These are phyloP conservation scores for Hyaloscypha variabilis DNA, from an alignment of 495 filamentous ascomycete species.

Conservation along the genomic window DNA sequence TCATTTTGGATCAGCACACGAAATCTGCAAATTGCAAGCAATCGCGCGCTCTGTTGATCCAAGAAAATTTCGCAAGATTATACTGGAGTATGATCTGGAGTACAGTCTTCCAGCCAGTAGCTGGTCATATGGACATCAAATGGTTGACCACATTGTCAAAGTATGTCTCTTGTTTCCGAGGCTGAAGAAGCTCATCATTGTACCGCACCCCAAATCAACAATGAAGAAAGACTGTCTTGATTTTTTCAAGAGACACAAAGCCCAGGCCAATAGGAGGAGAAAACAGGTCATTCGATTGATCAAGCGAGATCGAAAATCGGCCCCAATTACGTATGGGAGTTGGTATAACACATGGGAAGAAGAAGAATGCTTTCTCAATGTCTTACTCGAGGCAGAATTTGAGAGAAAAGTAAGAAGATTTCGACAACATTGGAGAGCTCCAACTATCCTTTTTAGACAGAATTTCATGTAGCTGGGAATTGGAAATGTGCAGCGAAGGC, in stretches of 20 bases:
- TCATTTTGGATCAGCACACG: slow-evolving; percentile 3
- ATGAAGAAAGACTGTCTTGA: too few relatives aligned
- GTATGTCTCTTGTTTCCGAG: not conserved
- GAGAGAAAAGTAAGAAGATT: too few relatives aligned
- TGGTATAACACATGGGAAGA: not conserved
- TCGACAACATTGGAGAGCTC: too few relatives aligned
- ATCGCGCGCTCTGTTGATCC: not conserved
- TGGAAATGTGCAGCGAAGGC: too few relatives aligned
- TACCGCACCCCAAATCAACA: too few relatives aligned
- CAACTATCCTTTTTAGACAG: too few relatives aligned
- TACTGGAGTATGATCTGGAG: not conserved
- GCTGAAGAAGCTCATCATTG: not conserved
- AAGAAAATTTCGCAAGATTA: not conserved
- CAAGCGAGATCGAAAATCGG: not conserved
- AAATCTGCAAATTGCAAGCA: not conserved
- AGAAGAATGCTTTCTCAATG: not conserved
- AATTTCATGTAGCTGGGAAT: too few relatives aligned
- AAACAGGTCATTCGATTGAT: not conserved
- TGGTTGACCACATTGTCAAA: not conserved
- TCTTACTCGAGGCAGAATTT: too few relatives aligned
- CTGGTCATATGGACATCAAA: too few relatives aligned
- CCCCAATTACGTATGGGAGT: not conserved
- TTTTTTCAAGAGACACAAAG: not conserved
- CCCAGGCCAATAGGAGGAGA: not conserved
- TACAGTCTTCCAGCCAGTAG: not conserved